Base-by-base conservation (phyloP, 176 grass and related monocot species). In the Metroxylon sagu region DNA sequence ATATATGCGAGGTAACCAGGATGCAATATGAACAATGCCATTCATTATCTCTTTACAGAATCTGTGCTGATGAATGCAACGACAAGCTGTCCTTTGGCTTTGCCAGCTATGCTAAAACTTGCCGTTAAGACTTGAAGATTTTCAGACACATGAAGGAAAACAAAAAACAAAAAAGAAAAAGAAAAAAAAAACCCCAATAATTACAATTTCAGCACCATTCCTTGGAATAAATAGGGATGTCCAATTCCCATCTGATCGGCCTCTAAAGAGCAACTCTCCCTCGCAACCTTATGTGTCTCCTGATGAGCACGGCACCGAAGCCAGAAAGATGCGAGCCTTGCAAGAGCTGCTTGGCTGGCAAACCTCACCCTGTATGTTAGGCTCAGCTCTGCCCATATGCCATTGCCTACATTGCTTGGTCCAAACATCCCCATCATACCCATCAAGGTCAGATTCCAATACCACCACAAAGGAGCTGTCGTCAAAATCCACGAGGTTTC, bases 401-500 rank as follows among this genome's bases (percentile, higher is more conserved):
- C 51, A 60, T 64, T 95, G n/a, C 78, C 80, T 60, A 78, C 18
- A 12, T 68, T 76, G 48, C 64, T 48, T 18, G 66, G 54, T 66
- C 79, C 50, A 1, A 54, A n/a, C 5, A 55, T 81, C 66, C 1
- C 48, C 62, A 30, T 71, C 67, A 50, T 97, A 97, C 59, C 84
- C 93, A 53, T 97, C 81, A 0, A 92, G 65, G 67, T 97, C 93
- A 52, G 93, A 84, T 77, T 82, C 57, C 39, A 87, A 88, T 56
- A 96, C 77, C 69, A 97, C 69, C 29, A 83, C 81, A 6, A 83
- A 98, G 48, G 93, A 73, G 66, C 62, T 76, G 19, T 98, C 87
- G 25, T 98, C 81, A 6, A 98, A 83, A 53, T 78, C 71, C 27
- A 85, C 62, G 10, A 92, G 59, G 4, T 80, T 88, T 25, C 50